phyloP scores from a whole-genome alignment of 2,329 filamentous ascomycete species.

The Sporothrix schenckii region DNA sequence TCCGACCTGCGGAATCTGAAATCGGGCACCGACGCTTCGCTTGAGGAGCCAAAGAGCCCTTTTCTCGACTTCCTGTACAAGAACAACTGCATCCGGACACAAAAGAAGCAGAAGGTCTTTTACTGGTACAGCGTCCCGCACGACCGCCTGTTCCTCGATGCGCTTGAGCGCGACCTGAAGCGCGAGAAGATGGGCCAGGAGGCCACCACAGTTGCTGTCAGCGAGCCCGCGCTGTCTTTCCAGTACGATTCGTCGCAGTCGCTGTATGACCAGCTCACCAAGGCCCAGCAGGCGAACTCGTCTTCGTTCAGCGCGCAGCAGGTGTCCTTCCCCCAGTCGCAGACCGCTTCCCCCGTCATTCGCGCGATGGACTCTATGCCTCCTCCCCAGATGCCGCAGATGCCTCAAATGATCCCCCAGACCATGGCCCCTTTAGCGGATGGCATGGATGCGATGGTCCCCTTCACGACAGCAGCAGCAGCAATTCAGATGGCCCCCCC shows the following conservation, averaged over 20 bases:
- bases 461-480: slow-evolving; percentile 54
- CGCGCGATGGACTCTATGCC: slow-evolving; percentile 92
- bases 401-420: slow-evolving; percentile 59
- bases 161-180: slow-evolving; percentile 95
- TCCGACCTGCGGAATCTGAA: slow-evolving; percentile 98
- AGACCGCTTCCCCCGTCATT: slow-evolving; percentile 86
- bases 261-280: slow-evolving; percentile 98
- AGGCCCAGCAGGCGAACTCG: slow-evolving; percentile 97
- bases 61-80: slow-evolving; percentile 99
- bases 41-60: slow-evolving; percentile 97
- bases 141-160: slow-evolving; percentile 95
- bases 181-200: slow-evolving; percentile 99
- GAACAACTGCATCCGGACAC: slow-evolving; percentile 99
- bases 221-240: slow-evolving; percentile 95
- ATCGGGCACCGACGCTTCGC: slow-evolving; percentile 94
- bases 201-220: slow-evolving; percentile 93
- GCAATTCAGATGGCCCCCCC: slow-evolving; percentile 70
- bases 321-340: slow-evolving; percentile 68
- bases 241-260: slow-evolving; percentile 99
- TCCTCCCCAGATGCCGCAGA: slow-evolving; percentile 61
- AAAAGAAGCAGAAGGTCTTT: slow-evolving; percentile 99
- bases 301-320: slow-evolving; percentile 90
- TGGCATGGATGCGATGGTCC: slow-evolving; percentile 72
- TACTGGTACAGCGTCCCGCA: slow-evolving; percentile 99
- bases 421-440: slow-evolving; percentile 60